Evolutionary conservation across 768 basidiomycete genomes (phyloP).

Genomic region (Lactarius sp.): DNA sequence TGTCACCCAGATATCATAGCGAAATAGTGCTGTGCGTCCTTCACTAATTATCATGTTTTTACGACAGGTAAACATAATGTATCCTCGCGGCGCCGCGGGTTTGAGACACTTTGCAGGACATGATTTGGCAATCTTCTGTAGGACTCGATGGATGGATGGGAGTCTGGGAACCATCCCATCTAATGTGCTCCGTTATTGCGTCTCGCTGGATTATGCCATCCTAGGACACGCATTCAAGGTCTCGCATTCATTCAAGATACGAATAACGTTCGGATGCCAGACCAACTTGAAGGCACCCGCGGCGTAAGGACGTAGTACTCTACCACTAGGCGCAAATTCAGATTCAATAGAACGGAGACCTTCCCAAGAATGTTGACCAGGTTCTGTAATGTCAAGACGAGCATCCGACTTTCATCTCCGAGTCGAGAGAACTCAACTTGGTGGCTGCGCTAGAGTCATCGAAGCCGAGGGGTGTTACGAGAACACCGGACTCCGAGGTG

Average conservation of each 20-base stretch:
- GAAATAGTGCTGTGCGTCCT: background rate
- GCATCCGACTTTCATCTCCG: background rate
- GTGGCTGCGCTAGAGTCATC: background rate
- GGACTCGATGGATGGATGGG: too few species aligned
- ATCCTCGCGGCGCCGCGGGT: background rate
- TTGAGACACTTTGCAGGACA: background rate
- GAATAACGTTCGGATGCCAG: background rate
- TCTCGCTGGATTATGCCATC: background rate
- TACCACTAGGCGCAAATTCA: background rate
- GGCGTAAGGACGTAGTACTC: background rate
- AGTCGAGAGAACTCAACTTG: background rate
- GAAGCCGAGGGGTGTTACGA: background rate
- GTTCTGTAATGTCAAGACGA: background rate
- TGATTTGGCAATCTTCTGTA: background rate
- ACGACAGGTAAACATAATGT: background rate
- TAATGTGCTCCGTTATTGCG: background rate
- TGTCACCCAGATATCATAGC: background rate
- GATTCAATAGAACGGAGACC: background rate
- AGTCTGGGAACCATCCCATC: background rate
- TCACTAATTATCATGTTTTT: background rate
- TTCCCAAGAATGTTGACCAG: background rate
- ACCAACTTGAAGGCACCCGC: background rate
- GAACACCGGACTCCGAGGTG: background rate
- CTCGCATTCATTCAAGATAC: background rate
- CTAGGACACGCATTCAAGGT: background rate